A percentile compares a stretch with the other conserved stretches of the same genome.
Evolutionary conservation across 2,329 filamentous ascomycete genomes (phyloP).

Genomic region (Pyrenochaeta sp.): DNA sequence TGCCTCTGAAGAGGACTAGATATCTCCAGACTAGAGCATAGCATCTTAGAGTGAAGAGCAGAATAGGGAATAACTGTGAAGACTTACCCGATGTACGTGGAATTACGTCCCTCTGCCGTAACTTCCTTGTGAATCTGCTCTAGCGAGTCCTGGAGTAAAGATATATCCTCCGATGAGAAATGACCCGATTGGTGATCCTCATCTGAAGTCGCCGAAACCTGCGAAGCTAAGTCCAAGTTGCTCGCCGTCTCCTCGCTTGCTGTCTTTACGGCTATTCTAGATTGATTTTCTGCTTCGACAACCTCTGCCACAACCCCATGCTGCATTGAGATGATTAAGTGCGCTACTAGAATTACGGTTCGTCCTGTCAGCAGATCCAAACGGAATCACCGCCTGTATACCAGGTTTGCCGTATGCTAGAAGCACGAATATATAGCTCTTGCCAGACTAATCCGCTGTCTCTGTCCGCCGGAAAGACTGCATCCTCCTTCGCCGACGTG

Average conservation of each 20-base stretch:
- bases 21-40: not conserved
- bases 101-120: not conserved
- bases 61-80: not conserved
- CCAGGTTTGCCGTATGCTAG: slow-evolving; percentile 39
- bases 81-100: not conserved
- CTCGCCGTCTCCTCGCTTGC: not conserved
- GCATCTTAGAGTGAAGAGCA: not conserved
- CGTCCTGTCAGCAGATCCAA: not conserved
- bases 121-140: not conserved
- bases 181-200: not conserved
- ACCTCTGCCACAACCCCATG: not conserved
- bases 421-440: slow-evolving; percentile 57
- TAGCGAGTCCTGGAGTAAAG: not conserved
- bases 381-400: not conserved
- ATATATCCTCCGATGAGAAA: not conserved
- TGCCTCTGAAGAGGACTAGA: not conserved
- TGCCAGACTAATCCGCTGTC: slow-evolving; percentile 58
- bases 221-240: not conserved
- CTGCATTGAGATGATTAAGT: not conserved
- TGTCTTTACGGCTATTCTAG: not conserved
- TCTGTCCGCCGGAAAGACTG: slow-evolving; percentile 59
- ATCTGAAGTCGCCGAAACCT: not conserved
- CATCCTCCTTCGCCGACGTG: slow-evolving; percentile 58
- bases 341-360: not conserved
- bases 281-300: not conserved